A percentile compares a stretch with the other conserved stretches of the same genome.
Evolutionary conservation across 176 grass and related monocot genomes (phyloP).

Genomic region (Hordeum marinum): DNA sequence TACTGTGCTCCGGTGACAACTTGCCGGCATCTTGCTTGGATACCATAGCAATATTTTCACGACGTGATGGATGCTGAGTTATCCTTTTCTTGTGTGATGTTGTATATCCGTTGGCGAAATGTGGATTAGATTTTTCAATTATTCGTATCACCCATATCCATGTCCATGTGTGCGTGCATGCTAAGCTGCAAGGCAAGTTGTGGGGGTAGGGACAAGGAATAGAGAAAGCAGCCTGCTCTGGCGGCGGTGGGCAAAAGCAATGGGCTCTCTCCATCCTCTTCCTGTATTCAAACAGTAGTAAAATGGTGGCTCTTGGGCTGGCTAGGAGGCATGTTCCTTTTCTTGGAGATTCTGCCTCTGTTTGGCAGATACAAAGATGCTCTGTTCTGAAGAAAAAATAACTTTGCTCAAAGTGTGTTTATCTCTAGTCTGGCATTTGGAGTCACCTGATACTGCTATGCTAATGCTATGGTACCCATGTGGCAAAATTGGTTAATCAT

Average conservation of each 20-base stretch:
- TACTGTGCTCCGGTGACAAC: not conserved
- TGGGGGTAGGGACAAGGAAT: not conserved
- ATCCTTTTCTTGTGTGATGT: not conserved
- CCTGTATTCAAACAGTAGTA: not conserved
- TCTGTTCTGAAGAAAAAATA: too few relatives aligned
- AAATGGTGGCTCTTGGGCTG: not conserved
- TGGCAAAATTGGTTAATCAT: too few relatives aligned
- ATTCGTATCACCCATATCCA: not conserved
- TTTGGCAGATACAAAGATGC: too few relatives aligned
- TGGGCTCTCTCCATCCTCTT: not conserved
- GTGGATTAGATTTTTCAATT: not conserved
- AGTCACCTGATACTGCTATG: too few relatives aligned
- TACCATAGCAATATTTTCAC: not conserved
- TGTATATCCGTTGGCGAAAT: not conserved
- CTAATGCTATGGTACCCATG: too few relatives aligned
- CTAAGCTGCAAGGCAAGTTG: not conserved
- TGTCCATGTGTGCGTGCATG: not conserved
- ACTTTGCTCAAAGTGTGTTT: not conserved
- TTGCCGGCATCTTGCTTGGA: not conserved
- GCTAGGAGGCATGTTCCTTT: not conserved
- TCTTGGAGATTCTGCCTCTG: not conserved
- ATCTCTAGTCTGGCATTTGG: not conserved
- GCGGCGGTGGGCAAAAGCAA: not conserved
- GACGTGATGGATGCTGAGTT: not conserved
- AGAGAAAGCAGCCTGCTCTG: not conserved